A percentile compares a stretch with the other conserved stretches of the same genome.
phyloP scores from a whole-genome alignment of 2,329 filamentous ascomycete genomes.

The Aureobasidium sp. region DNA sequence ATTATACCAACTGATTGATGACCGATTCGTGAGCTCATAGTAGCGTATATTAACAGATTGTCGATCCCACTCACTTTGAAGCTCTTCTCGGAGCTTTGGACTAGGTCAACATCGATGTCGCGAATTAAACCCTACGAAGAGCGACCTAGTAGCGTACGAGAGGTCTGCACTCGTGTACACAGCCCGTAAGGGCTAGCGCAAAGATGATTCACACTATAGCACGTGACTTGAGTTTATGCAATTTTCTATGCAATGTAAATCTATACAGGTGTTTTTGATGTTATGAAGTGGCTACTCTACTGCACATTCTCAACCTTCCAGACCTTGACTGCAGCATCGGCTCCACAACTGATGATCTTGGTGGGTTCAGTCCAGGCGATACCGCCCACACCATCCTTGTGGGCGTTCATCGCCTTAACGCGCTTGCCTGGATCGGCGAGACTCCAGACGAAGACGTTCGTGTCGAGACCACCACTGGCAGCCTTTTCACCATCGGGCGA shows the following conservation, averaged over 20 bases:
- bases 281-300: background rate
- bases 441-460: constrained; percentile 89
- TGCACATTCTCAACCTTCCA: constrained; percentile 59
- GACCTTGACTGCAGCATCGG: constrained; percentile 83
- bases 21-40: too few species aligned
- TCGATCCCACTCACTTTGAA: too few species aligned
- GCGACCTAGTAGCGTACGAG: too few species aligned
- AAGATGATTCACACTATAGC: background rate
- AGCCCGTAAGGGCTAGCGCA: too few species aligned
- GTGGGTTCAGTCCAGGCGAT: constrained; percentile 65
- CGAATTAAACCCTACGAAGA: too few species aligned
- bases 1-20: too few species aligned
- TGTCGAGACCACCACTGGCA: constrained; percentile 79
- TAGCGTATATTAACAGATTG: too few species aligned
- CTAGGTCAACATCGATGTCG: too few species aligned
- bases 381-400: constrained; percentile 91
- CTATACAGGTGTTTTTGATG: background rate
- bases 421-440: constrained; percentile 72
- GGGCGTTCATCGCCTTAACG: constrained; percentile 76
- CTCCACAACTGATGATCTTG: constrained; percentile 70
- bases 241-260: background rate
- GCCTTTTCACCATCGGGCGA: constrained; percentile 68
- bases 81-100: too few species aligned
- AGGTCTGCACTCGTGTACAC: too few species aligned
- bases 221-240: background rate